Conservation (phyloP, 2,329 filamentous ascomycete genomes). For the Colletotrichum siamense region DNA sequence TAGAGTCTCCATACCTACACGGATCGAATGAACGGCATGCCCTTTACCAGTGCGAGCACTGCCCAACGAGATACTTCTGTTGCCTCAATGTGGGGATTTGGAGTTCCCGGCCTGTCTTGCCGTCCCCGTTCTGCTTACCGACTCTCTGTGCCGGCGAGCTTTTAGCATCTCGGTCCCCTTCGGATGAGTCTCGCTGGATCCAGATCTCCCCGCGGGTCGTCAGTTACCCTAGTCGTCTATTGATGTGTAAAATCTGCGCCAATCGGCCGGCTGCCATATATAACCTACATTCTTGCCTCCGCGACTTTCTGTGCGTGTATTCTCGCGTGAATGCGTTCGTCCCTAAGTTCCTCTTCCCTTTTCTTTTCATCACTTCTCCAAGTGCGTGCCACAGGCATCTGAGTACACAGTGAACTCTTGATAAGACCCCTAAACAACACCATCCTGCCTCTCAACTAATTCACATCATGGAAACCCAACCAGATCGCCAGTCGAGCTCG, state of each 20-base stretch:
- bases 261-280: background rate
- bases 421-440: background rate
- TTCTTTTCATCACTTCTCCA: background rate
- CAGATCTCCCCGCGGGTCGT: conserved; percentile 5
- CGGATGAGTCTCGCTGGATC: background rate
- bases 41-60: background rate
- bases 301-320: background rate
- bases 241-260: background rate
- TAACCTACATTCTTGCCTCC: background rate
- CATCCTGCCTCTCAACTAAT: background rate
- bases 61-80: background rate
- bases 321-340: background rate
- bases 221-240: background rate
- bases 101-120: conserved; percentile 16
- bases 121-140: conserved; percentile 13
- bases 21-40: background rate
- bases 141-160: conserved; percentile 7
- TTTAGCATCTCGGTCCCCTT: background rate
- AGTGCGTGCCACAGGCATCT: background rate
- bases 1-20: background rate
- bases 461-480: conserved; percentile 11
- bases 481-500: conserved; percentile 7
- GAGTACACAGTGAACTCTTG: background rate
- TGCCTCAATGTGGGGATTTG: conserved; percentile 6
- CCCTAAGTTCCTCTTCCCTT: background rate